phyloP scores from a whole-genome alignment of 495 filamentous ascomycete species.

The Margaritispora aquatica region DNA sequence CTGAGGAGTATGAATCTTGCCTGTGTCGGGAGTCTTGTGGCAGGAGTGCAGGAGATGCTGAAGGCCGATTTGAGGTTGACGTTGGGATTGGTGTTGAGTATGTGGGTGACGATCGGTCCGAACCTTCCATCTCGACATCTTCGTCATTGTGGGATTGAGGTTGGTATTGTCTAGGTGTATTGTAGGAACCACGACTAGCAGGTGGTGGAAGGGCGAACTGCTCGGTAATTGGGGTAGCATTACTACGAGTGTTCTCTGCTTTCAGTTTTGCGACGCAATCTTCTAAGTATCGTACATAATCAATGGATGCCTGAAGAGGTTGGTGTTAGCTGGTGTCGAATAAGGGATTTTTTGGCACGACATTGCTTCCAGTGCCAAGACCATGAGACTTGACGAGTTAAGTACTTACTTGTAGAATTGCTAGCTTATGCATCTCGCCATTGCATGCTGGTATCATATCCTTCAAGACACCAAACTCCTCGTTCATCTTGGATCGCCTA shows the following conservation, averaged over 20 bases:
- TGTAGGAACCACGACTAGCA: slow-evolving; percentile 15
- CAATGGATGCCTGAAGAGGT: slow-evolving; percentile 72
- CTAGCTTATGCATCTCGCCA: slow-evolving; percentile 95
- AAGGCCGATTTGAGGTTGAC: slow-evolving; percentile 36
- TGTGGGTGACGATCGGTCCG: slow-evolving; percentile 16
- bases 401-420: slow-evolving; percentile 76
- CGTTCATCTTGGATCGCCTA: slow-evolving; percentile 95
- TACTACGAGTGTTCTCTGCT: slow-evolving; percentile 39
- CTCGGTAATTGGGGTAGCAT: slow-evolving; percentile 23
- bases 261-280: slow-evolving; percentile 81
- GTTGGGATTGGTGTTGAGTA: slow-evolving; percentile 14
- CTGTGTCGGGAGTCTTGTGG: slow-evolving; percentile 33
- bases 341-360: no score
- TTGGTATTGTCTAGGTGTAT: slow-evolving; percentile 14
- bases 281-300: slow-evolving; percentile 93
- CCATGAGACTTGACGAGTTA: no score
- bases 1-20: slow-evolving; percentile 40
- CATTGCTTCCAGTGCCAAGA: no score
- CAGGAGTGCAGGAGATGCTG: slow-evolving; percentile 41
- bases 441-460: slow-evolving; percentile 91
- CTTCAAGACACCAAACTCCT: slow-evolving; percentile 92
- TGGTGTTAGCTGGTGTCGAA: not conserved
- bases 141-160: slow-evolving; percentile 17
- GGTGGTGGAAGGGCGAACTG: slow-evolving; percentile 21
- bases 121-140: slow-evolving; percentile 42